Conservation (phyloP, 352 stramenopile species). For the Phytopythium boreale region DNA sequence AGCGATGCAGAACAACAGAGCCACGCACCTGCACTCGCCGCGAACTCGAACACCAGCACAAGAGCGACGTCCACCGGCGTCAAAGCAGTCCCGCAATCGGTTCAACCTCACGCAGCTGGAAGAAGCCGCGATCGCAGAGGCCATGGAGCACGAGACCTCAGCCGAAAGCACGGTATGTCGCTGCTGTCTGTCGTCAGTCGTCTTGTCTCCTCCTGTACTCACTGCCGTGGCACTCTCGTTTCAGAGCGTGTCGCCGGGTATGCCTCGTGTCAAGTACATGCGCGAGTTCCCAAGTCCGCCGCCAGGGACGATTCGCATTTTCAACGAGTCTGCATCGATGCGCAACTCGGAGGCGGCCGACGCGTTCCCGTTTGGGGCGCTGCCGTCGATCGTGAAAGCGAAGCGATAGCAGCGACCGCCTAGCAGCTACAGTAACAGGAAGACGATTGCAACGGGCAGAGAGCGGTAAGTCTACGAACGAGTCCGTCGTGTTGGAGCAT, state of each 20-base stretch:
- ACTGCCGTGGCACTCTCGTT: not conserved
- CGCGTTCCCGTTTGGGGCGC: constrained; percentile 20
- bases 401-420: constrained; percentile 31
- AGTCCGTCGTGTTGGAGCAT: not conserved
- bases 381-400: constrained; percentile 24
- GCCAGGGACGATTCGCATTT: constrained; percentile 29
- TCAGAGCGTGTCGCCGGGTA: constrained; percentile 1
- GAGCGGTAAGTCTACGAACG: not conserved
- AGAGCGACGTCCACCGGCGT: constrained; percentile 8
- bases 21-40: constrained; percentile 1
- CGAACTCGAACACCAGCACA: constrained; percentile 15
- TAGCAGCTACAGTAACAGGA: not conserved
- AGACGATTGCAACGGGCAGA: not conserved
- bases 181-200: not conserved
- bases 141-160: not conserved
- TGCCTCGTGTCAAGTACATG: constrained; percentile 35
- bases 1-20: not conserved
- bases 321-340: constrained; percentile 6
- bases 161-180: not conserved
- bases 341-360: constrained; percentile 13
- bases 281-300: constrained; percentile 47
- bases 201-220: not conserved
- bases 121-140: not conserved
- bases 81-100: constrained; percentile 1
- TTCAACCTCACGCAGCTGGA: constrained; percentile 3